Percentiles rank a stretch among this genome's conserved stretches.
phyloP scores from a whole-genome alignment of 2,329 filamentous ascomycete species.

The Hysterium pulicare region DNA sequence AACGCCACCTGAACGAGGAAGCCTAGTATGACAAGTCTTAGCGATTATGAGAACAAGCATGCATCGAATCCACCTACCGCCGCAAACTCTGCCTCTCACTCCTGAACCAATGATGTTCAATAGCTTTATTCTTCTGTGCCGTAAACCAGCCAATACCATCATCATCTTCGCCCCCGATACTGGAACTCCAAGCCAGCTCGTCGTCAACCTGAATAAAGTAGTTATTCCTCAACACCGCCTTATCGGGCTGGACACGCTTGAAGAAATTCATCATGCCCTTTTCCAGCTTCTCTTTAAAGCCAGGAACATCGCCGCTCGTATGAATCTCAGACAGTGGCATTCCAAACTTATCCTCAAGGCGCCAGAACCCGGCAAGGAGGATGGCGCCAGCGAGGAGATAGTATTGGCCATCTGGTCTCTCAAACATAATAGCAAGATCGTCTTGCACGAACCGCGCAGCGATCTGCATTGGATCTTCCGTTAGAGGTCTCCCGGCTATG shows the following conservation, averaged over 20 bases:
- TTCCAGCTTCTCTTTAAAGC: slow-evolving; percentile 67
- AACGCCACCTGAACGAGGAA: slow-evolving; percentile 46
- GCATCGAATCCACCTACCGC: slow-evolving; percentile 42
- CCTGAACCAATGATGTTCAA: slow-evolving; percentile 73
- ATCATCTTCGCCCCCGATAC: slow-evolving; percentile 70
- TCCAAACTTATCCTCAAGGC: slow-evolving; percentile 73
- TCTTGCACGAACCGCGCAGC: slow-evolving; percentile 73
- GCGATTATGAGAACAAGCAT: background rate
- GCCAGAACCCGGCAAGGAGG: slow-evolving; percentile 79
- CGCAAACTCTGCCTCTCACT: slow-evolving; percentile 71
- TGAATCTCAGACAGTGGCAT: slow-evolving; percentile 80
- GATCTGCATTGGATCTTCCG: slow-evolving; percentile 76
- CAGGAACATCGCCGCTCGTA: slow-evolving; percentile 71
- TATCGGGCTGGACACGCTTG: slow-evolving; percentile 64
- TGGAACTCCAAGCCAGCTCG: slow-evolving; percentile 68
- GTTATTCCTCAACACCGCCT: slow-evolving; percentile 68
- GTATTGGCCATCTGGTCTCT: slow-evolving; percentile 72
- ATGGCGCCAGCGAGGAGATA: slow-evolving; percentile 75
- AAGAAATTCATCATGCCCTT: slow-evolving; percentile 83
- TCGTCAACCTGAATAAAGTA: slow-evolving; percentile 90
- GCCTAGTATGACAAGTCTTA: too few relatives aligned
- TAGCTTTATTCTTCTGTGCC: slow-evolving; percentile 68
- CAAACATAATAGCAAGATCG: slow-evolving; percentile 80
- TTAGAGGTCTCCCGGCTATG: slow-evolving; percentile 59
- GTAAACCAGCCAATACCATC: slow-evolving; percentile 67